Percentiles rank a stretch among this genome's conserved stretches.
phyloP scores from a whole-genome alignment of 2,329 filamentous ascomycete species.

The Cladosporium oxysporum region DNA sequence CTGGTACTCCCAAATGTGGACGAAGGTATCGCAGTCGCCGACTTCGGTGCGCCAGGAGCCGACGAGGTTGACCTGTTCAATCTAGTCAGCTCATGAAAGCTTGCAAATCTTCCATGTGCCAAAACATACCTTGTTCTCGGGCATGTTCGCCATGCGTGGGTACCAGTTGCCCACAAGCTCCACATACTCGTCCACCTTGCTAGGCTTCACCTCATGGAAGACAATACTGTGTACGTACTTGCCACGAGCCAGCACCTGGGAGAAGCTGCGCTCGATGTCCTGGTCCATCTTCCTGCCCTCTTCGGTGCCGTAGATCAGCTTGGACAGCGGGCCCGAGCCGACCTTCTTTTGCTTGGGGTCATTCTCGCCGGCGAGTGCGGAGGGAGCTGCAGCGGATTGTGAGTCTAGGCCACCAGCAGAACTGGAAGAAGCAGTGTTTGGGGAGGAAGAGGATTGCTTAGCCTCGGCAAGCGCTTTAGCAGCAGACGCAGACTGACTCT shows the following conservation, averaged over 20 bases:
- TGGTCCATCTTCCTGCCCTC: slow-evolving; percentile 92
- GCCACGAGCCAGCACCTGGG: slow-evolving; percentile 87
- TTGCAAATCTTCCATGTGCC: background rate
- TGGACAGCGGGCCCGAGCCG: slow-evolving; percentile 65
- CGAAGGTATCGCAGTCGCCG: slow-evolving; percentile 95
- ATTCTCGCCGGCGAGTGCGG: slow-evolving; percentile 56
- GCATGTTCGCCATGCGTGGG: slow-evolving; percentile 78
- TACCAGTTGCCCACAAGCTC: slow-evolving; percentile 90
- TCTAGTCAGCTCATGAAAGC: background rate
- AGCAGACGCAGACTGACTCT: slow-evolving; percentile 72
- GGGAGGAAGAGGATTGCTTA: slow-evolving; percentile 32
- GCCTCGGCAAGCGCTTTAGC: slow-evolving; percentile 42
- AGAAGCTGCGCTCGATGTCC: slow-evolving; percentile 95
- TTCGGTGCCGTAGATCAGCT: slow-evolving; percentile 94
- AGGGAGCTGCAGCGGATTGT: slow-evolving; percentile 46
- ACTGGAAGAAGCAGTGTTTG: slow-evolving; percentile 36
- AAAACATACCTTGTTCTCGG: slow-evolving; percentile 72
- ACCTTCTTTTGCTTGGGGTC: slow-evolving; percentile 60
- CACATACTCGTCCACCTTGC: slow-evolving; percentile 93
- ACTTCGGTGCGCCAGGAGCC: slow-evolving; percentile 98
- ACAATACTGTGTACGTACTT: slow-evolving; percentile 99
- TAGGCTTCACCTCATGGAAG: slow-evolving; percentile 91
- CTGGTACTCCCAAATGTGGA: slow-evolving; percentile 99
- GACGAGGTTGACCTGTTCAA: slow-evolving; percentile 69
- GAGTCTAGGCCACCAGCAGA: slow-evolving; percentile 35